Conservation (phyloP, 371 early-diverging fungal species). For the Rhizopus stolonifer region DNA sequence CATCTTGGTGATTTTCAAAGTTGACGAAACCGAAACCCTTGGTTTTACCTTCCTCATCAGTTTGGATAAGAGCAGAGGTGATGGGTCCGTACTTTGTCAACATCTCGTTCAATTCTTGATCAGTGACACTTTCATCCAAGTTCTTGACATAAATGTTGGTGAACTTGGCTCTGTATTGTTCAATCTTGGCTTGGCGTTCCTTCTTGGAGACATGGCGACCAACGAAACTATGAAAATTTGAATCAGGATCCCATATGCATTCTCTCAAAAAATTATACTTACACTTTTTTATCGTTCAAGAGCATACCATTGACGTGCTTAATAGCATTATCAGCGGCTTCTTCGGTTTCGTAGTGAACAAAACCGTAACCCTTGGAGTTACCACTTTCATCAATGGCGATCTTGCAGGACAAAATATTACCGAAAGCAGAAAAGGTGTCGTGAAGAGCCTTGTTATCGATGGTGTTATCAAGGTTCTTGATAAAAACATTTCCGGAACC, state of each 20-base stretch:
- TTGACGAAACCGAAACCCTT: constrained; percentile 91
- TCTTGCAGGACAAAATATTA: constrained; percentile 91
- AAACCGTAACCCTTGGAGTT: constrained; percentile 89
- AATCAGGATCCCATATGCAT: background rate
- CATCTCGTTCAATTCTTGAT: constrained; percentile 69
- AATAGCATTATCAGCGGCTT: constrained; percentile 88
- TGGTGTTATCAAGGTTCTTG: constrained; percentile 96
- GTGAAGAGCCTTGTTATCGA: constrained; percentile 96
- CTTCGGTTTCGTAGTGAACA: constrained; percentile 90
- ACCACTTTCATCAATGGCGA: constrained; percentile 76
- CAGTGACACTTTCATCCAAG: constrained; percentile 68
- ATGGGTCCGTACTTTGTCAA: constrained; percentile 76
- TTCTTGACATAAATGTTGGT: constrained; percentile 96
- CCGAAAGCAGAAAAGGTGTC: constrained; percentile 96
- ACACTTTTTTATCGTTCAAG: constrained; percentile 85
- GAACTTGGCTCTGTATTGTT: constrained; percentile 74
- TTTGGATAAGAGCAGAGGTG: constrained; percentile 66
- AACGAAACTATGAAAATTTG: constrained; percentile 48
- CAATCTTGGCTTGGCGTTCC: constrained; percentile 80
- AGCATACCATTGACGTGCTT: constrained; percentile 91
- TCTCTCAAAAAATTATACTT: constrained; percentile 7
- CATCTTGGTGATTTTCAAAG: constrained; percentile 81
- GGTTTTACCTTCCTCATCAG: constrained; percentile 71
- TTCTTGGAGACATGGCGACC: constrained; percentile 80
- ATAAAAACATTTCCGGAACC: constrained; percentile 98